Evolutionary conservation across 495 filamentous ascomycete species (phyloP).

Genomic region (Penicillium ucsense): DNA sequence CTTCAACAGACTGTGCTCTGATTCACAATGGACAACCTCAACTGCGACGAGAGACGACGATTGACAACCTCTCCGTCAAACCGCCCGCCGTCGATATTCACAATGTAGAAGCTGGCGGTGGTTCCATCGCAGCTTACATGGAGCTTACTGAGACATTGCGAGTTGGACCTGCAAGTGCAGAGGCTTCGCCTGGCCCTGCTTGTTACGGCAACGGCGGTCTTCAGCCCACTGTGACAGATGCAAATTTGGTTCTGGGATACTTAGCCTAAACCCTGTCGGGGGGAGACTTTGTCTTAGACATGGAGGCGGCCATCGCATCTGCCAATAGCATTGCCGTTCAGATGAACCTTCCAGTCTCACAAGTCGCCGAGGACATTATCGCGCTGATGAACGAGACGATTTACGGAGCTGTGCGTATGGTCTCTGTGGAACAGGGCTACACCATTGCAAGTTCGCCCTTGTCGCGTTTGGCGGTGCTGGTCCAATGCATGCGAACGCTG

Average conservation of each 20-base stretch:
- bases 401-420: conserved; percentile 40
- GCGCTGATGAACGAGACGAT: conserved; percentile 42
- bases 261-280: conserved; percentile 36
- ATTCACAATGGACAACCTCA: conserved; percentile 37
- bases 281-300: conserved; percentile 35
- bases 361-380: conserved; percentile 40
- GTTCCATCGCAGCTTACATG: conserved; percentile 37
- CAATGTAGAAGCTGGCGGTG: conserved; percentile 42
- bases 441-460: conserved; percentile 42
- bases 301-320: conserved; percentile 24
- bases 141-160: conserved; percentile 37
- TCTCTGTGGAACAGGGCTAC: conserved; percentile 43
- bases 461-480: conserved; percentile 45
- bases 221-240: conserved; percentile 40
- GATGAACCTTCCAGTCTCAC: conserved; percentile 31
- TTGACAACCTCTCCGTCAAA: conserved; percentile 36
- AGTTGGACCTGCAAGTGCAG: conserved; percentile 42
- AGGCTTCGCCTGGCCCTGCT: conserved; percentile 36
- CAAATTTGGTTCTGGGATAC: conserved; percentile 41
- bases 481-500: conserved; percentile 37
- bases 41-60: conserved; percentile 36
- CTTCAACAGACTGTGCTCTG: conserved; percentile 39
- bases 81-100: conserved; percentile 40
- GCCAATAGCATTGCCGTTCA: conserved; percentile 32
- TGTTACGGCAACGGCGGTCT: conserved; percentile 39